A percentile compares a stretch with the other conserved stretches of the same genome.
These are phyloP conservation scores for Cordia subcordata DNA, from an alignment of 257 asterid species.

Conservation along the genomic window DNA sequence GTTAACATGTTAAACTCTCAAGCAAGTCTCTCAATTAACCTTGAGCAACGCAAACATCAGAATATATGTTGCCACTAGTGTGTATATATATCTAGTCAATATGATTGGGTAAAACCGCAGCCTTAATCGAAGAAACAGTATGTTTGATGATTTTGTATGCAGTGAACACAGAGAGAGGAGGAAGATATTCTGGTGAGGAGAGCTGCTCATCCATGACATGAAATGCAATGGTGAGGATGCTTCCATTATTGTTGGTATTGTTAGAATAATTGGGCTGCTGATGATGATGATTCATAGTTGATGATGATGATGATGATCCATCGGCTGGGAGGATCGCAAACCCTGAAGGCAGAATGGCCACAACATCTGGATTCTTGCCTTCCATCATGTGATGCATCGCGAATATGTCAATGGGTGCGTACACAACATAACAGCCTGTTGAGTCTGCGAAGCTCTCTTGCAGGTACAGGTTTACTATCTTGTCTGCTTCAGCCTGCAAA, in stretches of 20 bases:
- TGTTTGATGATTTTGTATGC: constrained; percentile 30
- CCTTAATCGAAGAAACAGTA: constrained; percentile 29
- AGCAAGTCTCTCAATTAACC: no score
- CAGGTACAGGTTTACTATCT: constrained; percentile 23
- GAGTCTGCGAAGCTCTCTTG: constrained; percentile 49
- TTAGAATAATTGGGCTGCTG: no score
- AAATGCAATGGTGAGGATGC: constrained; percentile 40
- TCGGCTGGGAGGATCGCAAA: constrained; percentile 37
- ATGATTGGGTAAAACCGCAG: constrained; percentile 9
- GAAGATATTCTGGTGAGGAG: constrained; percentile 22
- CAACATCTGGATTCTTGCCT: constrained; percentile 33
- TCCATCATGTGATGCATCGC: constrained; percentile 29
- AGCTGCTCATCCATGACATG: constrained; percentile 38
- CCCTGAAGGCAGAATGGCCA: constrained; percentile 42
- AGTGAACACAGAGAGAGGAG: constrained; percentile 24
- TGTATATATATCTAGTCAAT: no score
- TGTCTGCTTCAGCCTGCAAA: constrained; percentile 21
- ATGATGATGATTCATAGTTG: no score
- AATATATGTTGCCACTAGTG: no score
- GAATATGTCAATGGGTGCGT: constrained; percentile 37
- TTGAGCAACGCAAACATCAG: no score
- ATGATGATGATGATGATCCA: no score
- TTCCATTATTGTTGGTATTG: constrained; percentile 2
- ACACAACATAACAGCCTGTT: constrained; percentile 26
- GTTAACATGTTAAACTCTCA: no score